Evolutionary conservation across 2,329 filamentous ascomycete genomes (phyloP).

Genomic region (Penicillium vulpinum): DNA sequence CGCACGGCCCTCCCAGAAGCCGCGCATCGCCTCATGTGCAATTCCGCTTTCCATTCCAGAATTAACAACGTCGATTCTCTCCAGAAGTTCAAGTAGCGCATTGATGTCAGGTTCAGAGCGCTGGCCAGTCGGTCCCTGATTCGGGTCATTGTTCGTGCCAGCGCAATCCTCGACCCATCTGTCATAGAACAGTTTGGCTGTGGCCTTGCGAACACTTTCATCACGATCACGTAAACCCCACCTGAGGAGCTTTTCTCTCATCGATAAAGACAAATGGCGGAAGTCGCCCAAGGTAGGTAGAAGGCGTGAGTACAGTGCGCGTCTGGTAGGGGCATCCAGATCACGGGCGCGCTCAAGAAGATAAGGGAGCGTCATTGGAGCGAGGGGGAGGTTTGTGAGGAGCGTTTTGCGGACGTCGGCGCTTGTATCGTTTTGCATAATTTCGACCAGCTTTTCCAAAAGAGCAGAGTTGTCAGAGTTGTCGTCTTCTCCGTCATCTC

Average conservation of each 20-base stretch:
- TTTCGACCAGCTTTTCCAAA: conserved; percentile 78
- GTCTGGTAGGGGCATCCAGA: conserved; percentile 77
- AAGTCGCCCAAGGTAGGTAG: conserved; percentile 91
- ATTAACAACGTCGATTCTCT: conserved; percentile 90
- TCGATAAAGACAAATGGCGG: conserved; percentile 84
- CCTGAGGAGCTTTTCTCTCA: conserved; percentile 90
- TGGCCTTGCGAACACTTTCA: conserved; percentile 88
- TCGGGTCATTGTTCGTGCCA: conserved; percentile 61
- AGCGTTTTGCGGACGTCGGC: conserved; percentile 89
- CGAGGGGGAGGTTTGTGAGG: conserved; percentile 84
- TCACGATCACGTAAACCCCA: conserved; percentile 95
- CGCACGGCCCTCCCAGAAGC: conserved; percentile 91
- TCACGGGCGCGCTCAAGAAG: conserved; percentile 90
- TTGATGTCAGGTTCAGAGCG: conserved; percentile 69
- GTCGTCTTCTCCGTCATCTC: conserved; percentile 67
- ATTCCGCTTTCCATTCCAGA: conserved; percentile 88
- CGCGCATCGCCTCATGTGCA: conserved; percentile 88
- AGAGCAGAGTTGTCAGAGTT: conserved; percentile 67
- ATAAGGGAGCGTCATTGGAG: conserved; percentile 77
- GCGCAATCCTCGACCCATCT: conserved; percentile 98
- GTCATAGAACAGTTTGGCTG: conserved; percentile 84
- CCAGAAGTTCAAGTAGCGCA: conserved; percentile 84
- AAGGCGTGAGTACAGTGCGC: conserved; percentile 82
- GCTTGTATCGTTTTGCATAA: conserved; percentile 90
- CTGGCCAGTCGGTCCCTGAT: conserved; percentile 51